Conservation (phyloP, 2,329 filamentous ascomycete species). For the Hypoxylon sp. region DNA sequence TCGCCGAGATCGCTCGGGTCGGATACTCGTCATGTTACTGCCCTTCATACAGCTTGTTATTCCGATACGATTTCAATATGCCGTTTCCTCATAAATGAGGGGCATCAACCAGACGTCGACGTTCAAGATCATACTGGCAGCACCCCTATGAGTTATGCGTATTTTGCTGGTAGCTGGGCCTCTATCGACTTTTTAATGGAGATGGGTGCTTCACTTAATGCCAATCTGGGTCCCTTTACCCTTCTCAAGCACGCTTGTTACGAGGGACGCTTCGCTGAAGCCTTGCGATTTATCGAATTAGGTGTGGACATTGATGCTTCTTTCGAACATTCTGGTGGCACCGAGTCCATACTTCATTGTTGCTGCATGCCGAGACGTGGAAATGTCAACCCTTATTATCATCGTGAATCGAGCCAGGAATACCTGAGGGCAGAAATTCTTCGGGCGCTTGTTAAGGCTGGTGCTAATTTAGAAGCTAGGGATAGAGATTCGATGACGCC, state of each 20-base stretch:
- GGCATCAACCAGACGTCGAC: constrained; percentile 41
- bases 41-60: constrained; percentile 46
- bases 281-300: constrained; percentile 45
- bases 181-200: constrained; percentile 42
- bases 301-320: constrained; percentile 27
- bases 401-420: constrained; percentile 14
- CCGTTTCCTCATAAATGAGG: constrained; percentile 37
- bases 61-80: constrained; percentile 17
- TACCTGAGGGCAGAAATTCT: constrained; percentile 11
- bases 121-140: constrained; percentile 29
- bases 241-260: constrained; percentile 44
- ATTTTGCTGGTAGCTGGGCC: constrained; percentile 39
- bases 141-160: constrained; percentile 45
- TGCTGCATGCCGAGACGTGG: constrained; percentile 13
- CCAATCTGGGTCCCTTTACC: constrained; percentile 24
- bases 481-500: constrained; percentile 9
- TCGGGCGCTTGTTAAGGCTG: constrained; percentile 19
- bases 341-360: constrained; percentile 15
- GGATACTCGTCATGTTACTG: constrained; percentile 30
- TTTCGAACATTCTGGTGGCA: not conserved
- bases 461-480: constrained; percentile 25
- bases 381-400: not conserved
- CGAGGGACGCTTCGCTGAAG: constrained; percentile 40
- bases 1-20: constrained; percentile 18
- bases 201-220: constrained; percentile 41